These are phyloP conservation scores for Vitis hybrid DNA, from an alignment of 177 flowering plant species.

Conservation along the genomic window DNA sequence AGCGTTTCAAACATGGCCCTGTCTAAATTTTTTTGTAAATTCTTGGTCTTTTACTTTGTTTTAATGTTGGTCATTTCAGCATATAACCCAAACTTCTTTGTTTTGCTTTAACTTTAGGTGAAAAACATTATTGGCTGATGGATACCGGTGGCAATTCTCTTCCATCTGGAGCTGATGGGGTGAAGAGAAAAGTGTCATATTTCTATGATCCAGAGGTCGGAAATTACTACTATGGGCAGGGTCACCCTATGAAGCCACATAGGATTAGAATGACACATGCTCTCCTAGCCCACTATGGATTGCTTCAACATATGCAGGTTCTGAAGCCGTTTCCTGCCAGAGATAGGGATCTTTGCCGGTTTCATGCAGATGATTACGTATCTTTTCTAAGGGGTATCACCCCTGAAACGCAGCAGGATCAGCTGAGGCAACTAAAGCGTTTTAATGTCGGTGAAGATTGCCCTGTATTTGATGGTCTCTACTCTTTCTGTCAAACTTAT, in stretches of 20 bases:
- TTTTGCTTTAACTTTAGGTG: too few species aligned
- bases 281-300: conserved; percentile 44
- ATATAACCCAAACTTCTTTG: too few species aligned
- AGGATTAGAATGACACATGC: conserved; percentile 52
- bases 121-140: conserved; percentile 7
- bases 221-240: conserved; percentile 48
- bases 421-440: conserved; percentile 41
- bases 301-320: conserved; percentile 47
- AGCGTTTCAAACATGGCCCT: too few species aligned
- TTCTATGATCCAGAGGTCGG: conserved; percentile 53
- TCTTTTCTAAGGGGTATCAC: conserved; percentile 36
- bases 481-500: conserved; percentile 45
- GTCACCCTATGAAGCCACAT: conserved; percentile 52
- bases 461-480: conserved; percentile 53
- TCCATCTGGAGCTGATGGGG: conserved; percentile 42
- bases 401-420: conserved; percentile 48
- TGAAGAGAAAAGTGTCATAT: conserved; percentile 41
- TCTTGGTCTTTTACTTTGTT: too few species aligned
- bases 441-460: conserved; percentile 54
- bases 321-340: conserved; percentile 38
- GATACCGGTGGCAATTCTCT: conserved; percentile 42
- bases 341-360: conserved; percentile 44
- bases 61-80: too few species aligned
- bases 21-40: too few species aligned
- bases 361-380: conserved; percentile 49